phyloP scores from a whole-genome alignment of 2,329 filamentous ascomycete genomes.

The Aspergillus tubingensis region DNA sequence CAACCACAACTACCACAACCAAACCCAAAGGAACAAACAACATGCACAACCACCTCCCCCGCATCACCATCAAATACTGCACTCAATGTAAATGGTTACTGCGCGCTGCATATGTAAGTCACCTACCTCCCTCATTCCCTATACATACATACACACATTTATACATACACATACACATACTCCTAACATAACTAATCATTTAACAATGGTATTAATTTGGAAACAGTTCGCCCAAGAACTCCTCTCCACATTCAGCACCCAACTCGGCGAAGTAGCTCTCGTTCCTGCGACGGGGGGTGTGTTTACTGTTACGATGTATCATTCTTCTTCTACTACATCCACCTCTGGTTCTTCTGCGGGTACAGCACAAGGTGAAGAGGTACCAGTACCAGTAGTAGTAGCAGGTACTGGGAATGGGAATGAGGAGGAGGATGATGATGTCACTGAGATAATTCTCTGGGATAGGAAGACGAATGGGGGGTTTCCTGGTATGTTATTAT shows the following conservation, averaged over 20 bases:
- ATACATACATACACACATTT: too few relatives aligned
- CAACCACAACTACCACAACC: conserved; percentile 6
- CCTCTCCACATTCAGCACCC: conserved; percentile 83
- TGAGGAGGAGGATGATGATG: conserved; percentile 1
- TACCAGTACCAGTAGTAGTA: too few relatives aligned
- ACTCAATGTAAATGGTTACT: conserved; percentile 94
- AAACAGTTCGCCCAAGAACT: conserved; percentile 87
- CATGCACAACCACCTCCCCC: conserved; percentile 55
- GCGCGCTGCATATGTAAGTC: conserved; percentile 75
- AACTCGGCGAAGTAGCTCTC: conserved; percentile 83
- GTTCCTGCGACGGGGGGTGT: conserved; percentile 81
- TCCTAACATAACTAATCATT: background rate
- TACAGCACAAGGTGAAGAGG: too few relatives aligned
- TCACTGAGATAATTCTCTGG: conserved; percentile 67
- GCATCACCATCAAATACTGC: conserved; percentile 87
- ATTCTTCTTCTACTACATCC: conserved; percentile 14
- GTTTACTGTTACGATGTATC: conserved; percentile 71
- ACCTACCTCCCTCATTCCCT: background rate
- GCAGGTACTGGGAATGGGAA: background rate
- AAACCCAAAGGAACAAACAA: conserved; percentile 6
- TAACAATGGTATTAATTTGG: too few relatives aligned
- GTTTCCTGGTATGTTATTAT: conserved; percentile 66
- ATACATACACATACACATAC: background rate
- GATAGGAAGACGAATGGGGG: conserved; percentile 83
- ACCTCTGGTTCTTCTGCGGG: too few relatives aligned